Evolutionary conservation across 345 rosid genomes (phyloP), one percentile per base, ranked within the genome.

Genomic region (Gossypium turneri): DNA sequence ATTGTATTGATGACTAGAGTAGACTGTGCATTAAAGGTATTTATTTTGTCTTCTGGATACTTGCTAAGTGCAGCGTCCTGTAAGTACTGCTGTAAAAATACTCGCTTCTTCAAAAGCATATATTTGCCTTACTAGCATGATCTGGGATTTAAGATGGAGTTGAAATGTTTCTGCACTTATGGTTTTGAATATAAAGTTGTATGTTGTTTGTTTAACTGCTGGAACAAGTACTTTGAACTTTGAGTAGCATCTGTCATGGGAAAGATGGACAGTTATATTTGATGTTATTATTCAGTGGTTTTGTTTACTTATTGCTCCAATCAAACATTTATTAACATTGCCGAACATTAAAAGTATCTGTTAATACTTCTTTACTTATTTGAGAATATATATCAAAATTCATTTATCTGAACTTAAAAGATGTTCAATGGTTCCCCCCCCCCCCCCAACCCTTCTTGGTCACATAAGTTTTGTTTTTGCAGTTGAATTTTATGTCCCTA

Each of bases 1-100:
- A 67, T 85, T 44, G 76, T 90, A 44, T 81, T 95, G 84, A 90
- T 95, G 94, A 74, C 97, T 48, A 90, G 98, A 75, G 97, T 95
- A 74, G 99, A 95, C 81, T 95, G 99, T 72, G 99, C 97, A 76
- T 7, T 25, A 27, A 93, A 88, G 98, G 99, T 94, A 85, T 77
- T 81, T 79, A 34, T 43, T 58, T 38, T 13, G 9, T 72, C 22
- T 72, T 72, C 12, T 22, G 50, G 7, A 58, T 57, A 58, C 66
- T 58, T 72, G 41, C 67, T 3, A 58, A 47, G 52, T 43, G 65
- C 13, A 43, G 34, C 67, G 19, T 58, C 43, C 12, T 55, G 41
- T 47, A 71, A 43, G 44, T 55, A 22, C 13, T 43, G 45, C 63
- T 55, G 50, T 55, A 34, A 72, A 72, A 58, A 20, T 44, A 58